Base-by-base conservation (phyloP, 768 basidiomycete species). In the Lactarius hengduanensis region DNA sequence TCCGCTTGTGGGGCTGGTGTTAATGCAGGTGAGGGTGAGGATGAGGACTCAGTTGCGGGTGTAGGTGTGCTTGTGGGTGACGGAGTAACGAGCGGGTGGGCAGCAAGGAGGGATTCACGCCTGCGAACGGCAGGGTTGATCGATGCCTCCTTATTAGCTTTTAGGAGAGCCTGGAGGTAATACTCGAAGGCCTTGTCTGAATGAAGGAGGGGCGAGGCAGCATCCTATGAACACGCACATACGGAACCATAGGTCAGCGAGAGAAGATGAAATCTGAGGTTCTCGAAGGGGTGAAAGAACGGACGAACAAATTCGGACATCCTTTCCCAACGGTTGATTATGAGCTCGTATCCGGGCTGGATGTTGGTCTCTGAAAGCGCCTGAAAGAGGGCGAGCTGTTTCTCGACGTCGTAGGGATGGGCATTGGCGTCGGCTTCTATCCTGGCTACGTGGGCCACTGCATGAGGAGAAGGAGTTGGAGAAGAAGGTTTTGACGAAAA, bases 251-350 rank as follows among this genome's bases (percentile, higher is more conserved):
- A 59, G 65, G 59, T 69, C 45, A 65, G 62, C n/a, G 30, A 59
- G 55, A 22, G 58, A 34, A 36, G 40, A 28, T 1, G 26, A 50
- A 15, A 26, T 43, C 32, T 13, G 55, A 11, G 28, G 55, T 8
- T 15, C 20, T 16, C 30, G 18, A 4, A 28, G 59, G 15, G 40
- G 50, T 10, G 56, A 13, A 16, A 13, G 43, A 60, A 43, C 10
- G 56, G 36, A 85, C 90, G 71, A 78, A 93, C 92, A 73, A 89
- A 92, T 82, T 93, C 89, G 72, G 84, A 84, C 83, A 88, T 86
- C 70, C 87, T 82, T 74, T 94, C 92, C 92, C 92, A 94, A 63
- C 91, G 84, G 72, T 79, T 86, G 64, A 92, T 85, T 63, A 93
- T 78, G 28, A 90, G 78, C 65, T 92, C 87, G 74, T 88, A 88